phyloP scores from a whole-genome alignment of 768 basidiomycete genomes.

The Lactifluus volemus region DNA sequence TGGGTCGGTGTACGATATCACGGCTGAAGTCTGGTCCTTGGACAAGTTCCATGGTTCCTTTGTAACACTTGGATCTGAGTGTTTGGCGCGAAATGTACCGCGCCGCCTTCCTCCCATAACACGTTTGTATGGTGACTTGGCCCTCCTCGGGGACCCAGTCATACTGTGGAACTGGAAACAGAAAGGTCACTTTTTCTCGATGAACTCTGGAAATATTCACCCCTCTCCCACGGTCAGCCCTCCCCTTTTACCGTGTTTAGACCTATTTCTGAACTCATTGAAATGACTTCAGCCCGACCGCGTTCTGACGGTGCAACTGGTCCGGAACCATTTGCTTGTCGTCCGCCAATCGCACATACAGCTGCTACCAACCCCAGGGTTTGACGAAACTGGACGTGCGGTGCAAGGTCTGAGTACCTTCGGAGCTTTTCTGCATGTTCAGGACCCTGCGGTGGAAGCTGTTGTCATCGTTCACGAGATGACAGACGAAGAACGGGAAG shows the following conservation, averaged over 20 bases:
- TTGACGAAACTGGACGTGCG: conserved; percentile 10
- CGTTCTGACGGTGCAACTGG: conserved; percentile 24
- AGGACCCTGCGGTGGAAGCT: conserved; percentile 22
- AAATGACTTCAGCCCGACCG: conserved; percentile 14
- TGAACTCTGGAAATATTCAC: conserved; percentile 13
- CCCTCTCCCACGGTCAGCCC: conserved; percentile 16
- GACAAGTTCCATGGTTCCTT: conserved; percentile 29
- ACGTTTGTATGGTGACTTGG: conserved; percentile 16
- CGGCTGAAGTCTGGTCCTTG: conserved; percentile 22
- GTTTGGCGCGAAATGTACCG: not conserved
- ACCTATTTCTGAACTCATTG: not conserved
- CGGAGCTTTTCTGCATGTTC: conserved; percentile 19
- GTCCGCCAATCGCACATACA: conserved; percentile 25
- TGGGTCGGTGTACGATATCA: conserved; percentile 4
- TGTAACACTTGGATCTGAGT: conserved; percentile 3
- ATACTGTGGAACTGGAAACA: conserved; percentile 18
- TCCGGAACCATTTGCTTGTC: conserved; percentile 25
- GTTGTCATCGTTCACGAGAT: conserved; percentile 22
- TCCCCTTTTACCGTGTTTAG: not conserved
- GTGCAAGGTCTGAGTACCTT: conserved; percentile 2
- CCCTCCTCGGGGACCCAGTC: conserved; percentile 17
- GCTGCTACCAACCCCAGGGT: conserved; percentile 20
- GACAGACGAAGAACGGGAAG: conserved; percentile 18
- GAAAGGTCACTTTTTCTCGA: conserved; percentile 8
- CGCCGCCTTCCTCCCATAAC: conserved; percentile 9